Conservation (phyloP, 164 flowering plant species). For the Chloranthus sessilifolius region DNA sequence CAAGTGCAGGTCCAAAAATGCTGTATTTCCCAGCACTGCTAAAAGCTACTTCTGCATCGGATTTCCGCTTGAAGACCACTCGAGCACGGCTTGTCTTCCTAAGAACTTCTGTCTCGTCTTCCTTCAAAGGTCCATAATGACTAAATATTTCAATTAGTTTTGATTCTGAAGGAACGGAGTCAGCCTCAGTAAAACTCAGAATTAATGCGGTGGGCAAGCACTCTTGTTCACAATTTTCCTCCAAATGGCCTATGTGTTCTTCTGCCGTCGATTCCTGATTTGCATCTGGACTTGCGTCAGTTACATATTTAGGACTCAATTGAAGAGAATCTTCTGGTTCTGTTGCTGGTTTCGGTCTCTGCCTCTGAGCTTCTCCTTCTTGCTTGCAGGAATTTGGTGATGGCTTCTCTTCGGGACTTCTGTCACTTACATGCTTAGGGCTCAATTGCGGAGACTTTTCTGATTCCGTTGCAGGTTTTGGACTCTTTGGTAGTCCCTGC, state of each 20-base stretch:
- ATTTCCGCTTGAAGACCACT: constrained; percentile 57
- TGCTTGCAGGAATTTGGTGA: constrained; percentile 11
- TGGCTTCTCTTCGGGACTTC: constrained; percentile 34
- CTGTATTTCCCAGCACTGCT: constrained; percentile 83
- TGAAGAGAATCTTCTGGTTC: constrained; percentile 16
- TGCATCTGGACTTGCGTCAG: no score
- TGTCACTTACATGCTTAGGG: no score
- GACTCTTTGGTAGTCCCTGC: constrained; percentile 14
- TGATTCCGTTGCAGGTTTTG: constrained; percentile 10
- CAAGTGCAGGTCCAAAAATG: constrained; percentile 78
- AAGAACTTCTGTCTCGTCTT: constrained; percentile 58
- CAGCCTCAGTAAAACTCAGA: constrained; percentile 49
- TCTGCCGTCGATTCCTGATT: constrained; percentile 20
- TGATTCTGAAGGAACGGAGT: constrained; percentile 55
- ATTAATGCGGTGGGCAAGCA: constrained; percentile 51
- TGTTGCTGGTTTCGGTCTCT: constrained; percentile 8
- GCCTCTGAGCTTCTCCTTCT: constrained; percentile 14
- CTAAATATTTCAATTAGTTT: constrained; percentile 60
- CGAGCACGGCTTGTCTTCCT: constrained; percentile 55
- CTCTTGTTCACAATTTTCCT: constrained; percentile 25
- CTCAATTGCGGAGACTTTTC: constrained; percentile 9
- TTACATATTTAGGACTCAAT: constrained; percentile 3
- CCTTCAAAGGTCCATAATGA: constrained; percentile 55
- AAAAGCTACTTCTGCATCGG: constrained; percentile 84
- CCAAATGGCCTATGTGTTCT: constrained; percentile 11